Percentiles rank a stretch among this genome's conserved stretches.
phyloP scores from a whole-genome alignment of 75 land plant genomes.

The Pseudotsuga menziesii region DNA sequence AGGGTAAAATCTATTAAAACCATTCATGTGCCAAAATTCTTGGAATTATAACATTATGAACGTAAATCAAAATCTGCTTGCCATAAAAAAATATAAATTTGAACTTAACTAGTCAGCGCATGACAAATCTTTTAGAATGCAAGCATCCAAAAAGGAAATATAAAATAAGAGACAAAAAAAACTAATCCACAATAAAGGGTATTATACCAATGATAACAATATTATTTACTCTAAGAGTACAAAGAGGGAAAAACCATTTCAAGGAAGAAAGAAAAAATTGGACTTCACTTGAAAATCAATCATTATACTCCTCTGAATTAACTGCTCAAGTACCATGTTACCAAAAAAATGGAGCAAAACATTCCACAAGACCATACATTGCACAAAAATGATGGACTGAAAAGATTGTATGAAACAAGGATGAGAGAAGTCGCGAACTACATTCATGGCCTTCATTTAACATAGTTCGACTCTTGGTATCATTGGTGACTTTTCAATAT shows the following conservation, averaged over 20 bases:
- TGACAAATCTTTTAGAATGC: background rate
- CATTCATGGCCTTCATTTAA: no score
- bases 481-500: no score
- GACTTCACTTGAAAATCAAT: background rate
- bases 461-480: no score
- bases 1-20: slow-evolving; percentile 89
- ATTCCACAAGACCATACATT: no score
- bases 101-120: background rate
- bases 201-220: background rate
- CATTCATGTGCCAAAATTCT: slow-evolving; percentile 81
- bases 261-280: background rate
- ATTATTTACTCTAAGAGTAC: background rate
- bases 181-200: background rate
- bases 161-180: background rate
- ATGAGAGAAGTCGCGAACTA: no score
- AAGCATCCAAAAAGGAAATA: background rate
- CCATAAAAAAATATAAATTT: slow-evolving; percentile 11
- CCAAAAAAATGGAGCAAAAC: no score
- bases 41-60: slow-evolving; percentile 76
- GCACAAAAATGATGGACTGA: no score
- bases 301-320: no score
- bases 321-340: no score
- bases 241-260: background rate
- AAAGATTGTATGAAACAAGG: no score
- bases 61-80: slow-evolving; percentile 99